Conservation (phyloP, 352 stramenopile genomes). For the Phytopythium ostracodes region DNA sequence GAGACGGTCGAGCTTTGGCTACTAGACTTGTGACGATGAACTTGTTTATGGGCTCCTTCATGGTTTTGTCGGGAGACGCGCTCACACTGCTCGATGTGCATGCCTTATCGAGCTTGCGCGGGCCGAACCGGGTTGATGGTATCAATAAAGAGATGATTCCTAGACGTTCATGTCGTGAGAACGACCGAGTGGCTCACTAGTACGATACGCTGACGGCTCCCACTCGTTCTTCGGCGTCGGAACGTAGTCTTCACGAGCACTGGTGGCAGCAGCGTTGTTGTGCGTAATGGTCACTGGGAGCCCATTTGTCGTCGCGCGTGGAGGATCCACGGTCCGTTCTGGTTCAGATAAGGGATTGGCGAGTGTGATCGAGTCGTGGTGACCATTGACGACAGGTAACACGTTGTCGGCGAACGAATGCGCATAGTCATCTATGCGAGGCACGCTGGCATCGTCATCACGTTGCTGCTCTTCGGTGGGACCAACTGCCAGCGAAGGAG, state of each 20-base stretch:
- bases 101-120: not conserved
- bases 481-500: too few species aligned
- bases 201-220: too few species aligned
- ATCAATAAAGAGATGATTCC: too few species aligned
- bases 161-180: not conserved
- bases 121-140: too few species aligned
- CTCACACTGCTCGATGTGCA: not conserved
- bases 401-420: not conserved
- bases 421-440: not conserved
- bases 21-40: too few species aligned
- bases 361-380: not conserved
- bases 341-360: not conserved
- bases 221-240: too few species aligned
- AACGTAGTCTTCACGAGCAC: too few species aligned
- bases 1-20: not conserved
- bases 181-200: not conserved
- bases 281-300: not conserved
- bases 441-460: not conserved
- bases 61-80: too few species aligned
- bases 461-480: too few species aligned
- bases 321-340: not conserved
- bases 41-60: not conserved
- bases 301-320: not conserved
- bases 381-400: not conserved
- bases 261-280: too few species aligned